Conservation (phyloP, 2,329 filamentous ascomycete species). For the Ceratocystis albifundus region DNA sequence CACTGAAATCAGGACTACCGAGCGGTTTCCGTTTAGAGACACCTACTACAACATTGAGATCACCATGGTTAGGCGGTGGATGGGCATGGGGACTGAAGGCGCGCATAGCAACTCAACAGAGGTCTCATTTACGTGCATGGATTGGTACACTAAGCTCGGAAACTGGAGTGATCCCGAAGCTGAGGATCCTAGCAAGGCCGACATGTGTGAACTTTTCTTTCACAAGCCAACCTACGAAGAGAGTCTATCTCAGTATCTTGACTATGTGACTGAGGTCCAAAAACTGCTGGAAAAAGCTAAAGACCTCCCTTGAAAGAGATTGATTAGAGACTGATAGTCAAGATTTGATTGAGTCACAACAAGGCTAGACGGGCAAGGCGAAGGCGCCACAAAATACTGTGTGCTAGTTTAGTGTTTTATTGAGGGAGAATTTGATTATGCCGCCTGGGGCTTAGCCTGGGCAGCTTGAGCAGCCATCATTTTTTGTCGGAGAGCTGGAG, state of each 20-base stretch:
- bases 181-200: neutral
- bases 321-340: neutral
- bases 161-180: slow-evolving; percentile 1
- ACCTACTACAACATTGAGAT: slow-evolving; percentile 5
- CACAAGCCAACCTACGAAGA: slow-evolving; percentile 2
- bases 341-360: neutral
- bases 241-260: slow-evolving; percentile 2
- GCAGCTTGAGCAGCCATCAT: slow-evolving; percentile 27
- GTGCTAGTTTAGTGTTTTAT: slow-evolving; percentile 1
- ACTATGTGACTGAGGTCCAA: neutral
- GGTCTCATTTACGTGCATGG: neutral
- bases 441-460: slow-evolving; percentile 10
- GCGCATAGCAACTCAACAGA: neutral
- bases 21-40: slow-evolving; percentile 1
- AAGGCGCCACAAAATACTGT: neutral
- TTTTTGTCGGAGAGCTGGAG: slow-evolving; percentile 33
- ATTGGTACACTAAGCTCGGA: slow-evolving; percentile 6
- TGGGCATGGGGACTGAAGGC: slow-evolving; percentile 5
- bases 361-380: neutral
- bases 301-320: neutral
- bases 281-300: slow-evolving; percentile 1
- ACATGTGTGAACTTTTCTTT: neutral
- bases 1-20: slow-evolving; percentile 5
- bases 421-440: neutral
- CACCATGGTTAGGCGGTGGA: neutral